Evolutionary conservation across 2,329 filamentous ascomycete genomes (phyloP).

Genomic region (Talaromyces piceae): DNA sequence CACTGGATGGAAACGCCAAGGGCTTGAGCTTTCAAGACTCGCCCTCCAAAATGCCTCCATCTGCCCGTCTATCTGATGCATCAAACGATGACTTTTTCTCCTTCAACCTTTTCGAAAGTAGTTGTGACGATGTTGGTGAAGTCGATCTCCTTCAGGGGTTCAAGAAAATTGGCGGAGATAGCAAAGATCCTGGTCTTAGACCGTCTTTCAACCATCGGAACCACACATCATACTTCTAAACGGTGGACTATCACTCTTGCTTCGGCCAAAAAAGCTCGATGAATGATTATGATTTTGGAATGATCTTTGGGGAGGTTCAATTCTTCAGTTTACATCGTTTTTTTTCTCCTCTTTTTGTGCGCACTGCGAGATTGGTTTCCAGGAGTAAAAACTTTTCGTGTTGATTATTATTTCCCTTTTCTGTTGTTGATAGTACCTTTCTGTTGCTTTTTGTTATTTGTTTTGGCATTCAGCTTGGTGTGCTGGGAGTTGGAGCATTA

Average conservation of each 20-base stretch:
- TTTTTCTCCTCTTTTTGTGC: not conserved
- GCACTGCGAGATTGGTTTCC: not conserved
- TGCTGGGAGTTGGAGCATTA: constrained; percentile 17
- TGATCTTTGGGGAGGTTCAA: no score
- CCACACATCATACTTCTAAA: constrained; percentile 29
- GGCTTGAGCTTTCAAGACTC: constrained; percentile 31
- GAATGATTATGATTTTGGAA: not conserved
- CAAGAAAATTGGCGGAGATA: constrained; percentile 38
- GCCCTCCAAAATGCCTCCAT: constrained; percentile 31
- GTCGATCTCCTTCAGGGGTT: constrained; percentile 42
- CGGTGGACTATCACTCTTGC: not conserved
- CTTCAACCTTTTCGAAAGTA: constrained; percentile 42
- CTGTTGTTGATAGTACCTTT: constrained; percentile 16
- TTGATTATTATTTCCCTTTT: not conserved
- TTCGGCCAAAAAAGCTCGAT: not conserved
- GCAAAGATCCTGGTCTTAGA: constrained; percentile 27
- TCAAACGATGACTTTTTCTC: constrained; percentile 40
- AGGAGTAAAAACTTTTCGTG: not conserved
- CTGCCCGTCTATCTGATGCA: constrained; percentile 26
- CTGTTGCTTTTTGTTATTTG: constrained; percentile 19
- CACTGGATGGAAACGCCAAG: constrained; percentile 28
- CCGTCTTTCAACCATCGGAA: constrained; percentile 25
- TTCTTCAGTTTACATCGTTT: no score
- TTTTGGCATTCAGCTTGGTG: not conserved
- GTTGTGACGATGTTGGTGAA: constrained; percentile 36